Conservation (phyloP, 306 rosid species). For the Clitoria ternatea region DNA sequence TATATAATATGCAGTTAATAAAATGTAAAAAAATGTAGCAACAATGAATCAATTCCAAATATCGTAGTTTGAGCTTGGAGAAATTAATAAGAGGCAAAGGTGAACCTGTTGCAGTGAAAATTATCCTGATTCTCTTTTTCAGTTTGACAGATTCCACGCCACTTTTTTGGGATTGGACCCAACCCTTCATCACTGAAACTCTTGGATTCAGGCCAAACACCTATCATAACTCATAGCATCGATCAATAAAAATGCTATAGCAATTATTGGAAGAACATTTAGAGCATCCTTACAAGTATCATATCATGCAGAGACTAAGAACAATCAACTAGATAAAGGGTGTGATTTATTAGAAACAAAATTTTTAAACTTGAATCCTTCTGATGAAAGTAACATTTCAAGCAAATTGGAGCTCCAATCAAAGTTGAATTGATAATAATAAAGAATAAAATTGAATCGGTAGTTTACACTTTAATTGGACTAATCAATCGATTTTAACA, state of each 20-base stretch:
- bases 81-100: neutral
- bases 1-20: too few relatives aligned
- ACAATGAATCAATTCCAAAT: neutral
- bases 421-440: too few relatives aligned
- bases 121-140: neutral
- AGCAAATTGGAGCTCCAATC: too few relatives aligned
- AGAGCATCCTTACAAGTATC: neutral
- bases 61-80: neutral
- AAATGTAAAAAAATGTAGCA: neutral
- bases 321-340: neutral
- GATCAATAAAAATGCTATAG: neutral
- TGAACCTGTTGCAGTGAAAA: constrained; percentile 58
- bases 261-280: neutral
- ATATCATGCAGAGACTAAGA: neutral
- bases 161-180: constrained; percentile 51
- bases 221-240: constrained; percentile 21
- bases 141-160: constrained; percentile 53
- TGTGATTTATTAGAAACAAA: neutral
- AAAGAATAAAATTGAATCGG: too few relatives aligned
- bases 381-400: too few relatives aligned
- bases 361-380: too few relatives aligned
- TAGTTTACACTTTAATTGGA: too few relatives aligned
- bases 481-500: too few relatives aligned
- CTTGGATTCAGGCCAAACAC: constrained; percentile 83
- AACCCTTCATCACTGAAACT: constrained; percentile 61